Evolutionary conservation across 2,329 filamentous ascomycete genomes (phyloP).

Genomic region (Claviceps humidiphila): DNA sequence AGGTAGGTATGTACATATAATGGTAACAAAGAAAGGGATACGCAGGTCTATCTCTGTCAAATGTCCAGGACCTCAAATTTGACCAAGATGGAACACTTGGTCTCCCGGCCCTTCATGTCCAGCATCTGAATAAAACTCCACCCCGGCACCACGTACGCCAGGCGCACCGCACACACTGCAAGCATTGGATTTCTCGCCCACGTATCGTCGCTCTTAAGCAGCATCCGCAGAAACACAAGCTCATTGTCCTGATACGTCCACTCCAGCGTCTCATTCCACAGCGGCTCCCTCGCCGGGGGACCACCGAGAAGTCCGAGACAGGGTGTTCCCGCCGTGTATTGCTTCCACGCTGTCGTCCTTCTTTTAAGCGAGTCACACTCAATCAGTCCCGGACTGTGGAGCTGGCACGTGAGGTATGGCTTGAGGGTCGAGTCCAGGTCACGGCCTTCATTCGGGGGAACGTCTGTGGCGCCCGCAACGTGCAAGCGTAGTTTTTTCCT

Average conservation of each 20-base stretch:
- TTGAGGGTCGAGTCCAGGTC: conserved; percentile 37
- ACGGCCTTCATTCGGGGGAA: conserved; percentile 39
- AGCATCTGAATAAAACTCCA: conserved; percentile 55
- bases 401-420: conserved; percentile 52
- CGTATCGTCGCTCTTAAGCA: conserved; percentile 54
- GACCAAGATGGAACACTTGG: conserved; percentile 46
- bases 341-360: conserved; percentile 48
- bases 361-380: conserved; percentile 39
- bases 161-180: conserved; percentile 44
- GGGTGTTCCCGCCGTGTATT: conserved; percentile 42
- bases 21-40: conserved; percentile 3
- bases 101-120: conserved; percentile 51
- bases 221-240: conserved; percentile 47
- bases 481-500: conserved; percentile 41
- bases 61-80: conserved; percentile 42
- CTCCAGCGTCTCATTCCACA: conserved; percentile 53
- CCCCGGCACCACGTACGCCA: conserved; percentile 40
- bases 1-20: too few relatives aligned
- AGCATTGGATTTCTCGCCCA: conserved; percentile 50
- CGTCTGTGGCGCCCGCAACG: conserved; percentile 47
- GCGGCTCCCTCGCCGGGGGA: conserved; percentile 43
- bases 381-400: conserved; percentile 43
- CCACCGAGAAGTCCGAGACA: conserved; percentile 32
- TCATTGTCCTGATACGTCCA: conserved; percentile 59
- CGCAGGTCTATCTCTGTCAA: conserved; percentile 10